These are phyloP conservation scores for Cerioporus squamosus DNA, from an alignment of 1,284 basidiomycete species.

Conservation along the genomic window DNA sequence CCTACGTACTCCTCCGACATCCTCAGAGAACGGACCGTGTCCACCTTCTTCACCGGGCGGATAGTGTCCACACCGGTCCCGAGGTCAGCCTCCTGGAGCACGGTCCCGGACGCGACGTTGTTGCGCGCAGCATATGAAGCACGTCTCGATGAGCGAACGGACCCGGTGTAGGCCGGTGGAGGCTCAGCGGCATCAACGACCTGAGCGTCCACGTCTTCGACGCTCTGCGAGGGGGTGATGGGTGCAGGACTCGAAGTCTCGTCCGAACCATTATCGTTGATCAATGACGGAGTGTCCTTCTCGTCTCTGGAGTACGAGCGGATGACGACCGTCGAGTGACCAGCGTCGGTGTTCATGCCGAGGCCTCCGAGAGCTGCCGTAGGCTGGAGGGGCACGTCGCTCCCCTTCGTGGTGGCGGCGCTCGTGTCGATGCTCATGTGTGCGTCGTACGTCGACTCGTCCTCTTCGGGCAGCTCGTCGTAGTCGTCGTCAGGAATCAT, in stretches of 20 bases:
- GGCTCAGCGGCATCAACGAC: conserved; percentile 35
- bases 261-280: conserved; percentile 41
- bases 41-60: conserved; percentile 90
- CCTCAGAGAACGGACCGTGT: conserved; percentile 77
- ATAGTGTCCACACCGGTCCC: conserved; percentile 89
- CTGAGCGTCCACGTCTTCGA: conserved; percentile 19
- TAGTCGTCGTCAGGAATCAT: conserved; percentile 56
- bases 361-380: conserved; percentile 37
- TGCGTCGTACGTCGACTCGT: conserved; percentile 38
- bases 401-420: conserved; percentile 69
- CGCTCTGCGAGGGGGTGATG: conserved; percentile 36
- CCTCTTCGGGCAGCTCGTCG: conserved; percentile 43
- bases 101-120: conserved; percentile 69
- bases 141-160: conserved; percentile 50
- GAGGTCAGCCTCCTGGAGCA: conserved; percentile 80
- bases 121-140: conserved; percentile 78
- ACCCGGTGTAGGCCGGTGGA: conserved; percentile 42
- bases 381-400: conserved; percentile 43
- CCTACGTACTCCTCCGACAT: conserved; percentile 85
- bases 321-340: conserved; percentile 76
- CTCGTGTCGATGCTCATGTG: conserved; percentile 58
- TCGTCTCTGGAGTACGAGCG: conserved; percentile 46
- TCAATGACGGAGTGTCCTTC: conserved; percentile 46
- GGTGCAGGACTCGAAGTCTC: conserved; percentile 39
- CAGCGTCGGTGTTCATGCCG: conserved; percentile 56